Evolutionary conservation across 2,329 filamentous ascomycete genomes (phyloP).

Genomic region (Teratosphaeria epicoccoides): DNA sequence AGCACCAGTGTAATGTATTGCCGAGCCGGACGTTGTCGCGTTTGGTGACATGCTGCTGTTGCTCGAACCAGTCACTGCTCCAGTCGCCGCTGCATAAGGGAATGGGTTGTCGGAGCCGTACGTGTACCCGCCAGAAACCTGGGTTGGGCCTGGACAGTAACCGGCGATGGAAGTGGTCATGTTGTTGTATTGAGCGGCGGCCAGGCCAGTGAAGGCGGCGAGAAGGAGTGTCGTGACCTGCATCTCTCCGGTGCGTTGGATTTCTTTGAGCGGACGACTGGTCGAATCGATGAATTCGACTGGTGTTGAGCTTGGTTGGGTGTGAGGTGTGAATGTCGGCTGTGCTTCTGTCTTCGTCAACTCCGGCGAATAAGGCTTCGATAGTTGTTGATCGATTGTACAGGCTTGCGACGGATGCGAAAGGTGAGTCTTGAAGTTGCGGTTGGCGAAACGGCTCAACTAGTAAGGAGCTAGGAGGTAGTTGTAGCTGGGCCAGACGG

Average conservation of each 20-base stretch:
- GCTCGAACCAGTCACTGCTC: neutral
- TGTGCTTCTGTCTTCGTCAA: neutral
- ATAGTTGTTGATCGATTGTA: neutral
- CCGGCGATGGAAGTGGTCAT: neutral
- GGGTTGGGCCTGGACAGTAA: neutral
- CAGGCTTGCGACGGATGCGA: neutral
- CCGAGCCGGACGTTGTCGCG: neutral
- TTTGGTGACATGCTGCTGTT: neutral
- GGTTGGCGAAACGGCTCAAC: neutral
- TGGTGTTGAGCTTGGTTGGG: neutral
- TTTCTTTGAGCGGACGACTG: neutral
- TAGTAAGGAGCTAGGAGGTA: too few species aligned
- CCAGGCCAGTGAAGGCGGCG: neutral
- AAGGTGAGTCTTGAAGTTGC: neutral
- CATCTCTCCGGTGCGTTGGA: neutral
- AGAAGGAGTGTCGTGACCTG: neutral
- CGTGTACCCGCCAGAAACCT: conserved; percentile 1
- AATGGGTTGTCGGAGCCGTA: conserved; percentile 2
- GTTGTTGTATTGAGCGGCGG: neutral
- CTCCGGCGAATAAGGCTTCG: neutral
- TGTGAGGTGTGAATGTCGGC: neutral
- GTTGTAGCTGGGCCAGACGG: neutral
- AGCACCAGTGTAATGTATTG: neutral
- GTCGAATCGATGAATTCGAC: neutral
- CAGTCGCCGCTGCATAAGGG: neutral